These are phyloP conservation scores for Colletotrichum zoysiae DNA, from an alignment of 2,329 filamentous ascomycete genomes.

Conservation along the genomic window DNA sequence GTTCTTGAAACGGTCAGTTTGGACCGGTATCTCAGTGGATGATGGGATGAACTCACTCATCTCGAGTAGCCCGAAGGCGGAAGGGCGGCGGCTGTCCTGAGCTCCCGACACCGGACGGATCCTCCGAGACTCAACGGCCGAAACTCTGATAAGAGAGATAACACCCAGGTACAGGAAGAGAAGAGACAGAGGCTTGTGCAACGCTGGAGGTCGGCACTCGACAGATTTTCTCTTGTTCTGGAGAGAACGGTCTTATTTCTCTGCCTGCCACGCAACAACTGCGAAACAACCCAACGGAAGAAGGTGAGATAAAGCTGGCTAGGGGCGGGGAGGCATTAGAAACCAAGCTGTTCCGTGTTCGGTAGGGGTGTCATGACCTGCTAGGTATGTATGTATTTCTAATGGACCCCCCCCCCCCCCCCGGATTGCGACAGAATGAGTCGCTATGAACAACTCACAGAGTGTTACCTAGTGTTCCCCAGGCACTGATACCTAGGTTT, in stretches of 20 bases:
- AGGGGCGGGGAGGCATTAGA: slow-evolving; percentile 6
- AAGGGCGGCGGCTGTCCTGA: slow-evolving; percentile 13
- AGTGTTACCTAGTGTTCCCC: not conserved
- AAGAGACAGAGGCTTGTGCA: not conserved
- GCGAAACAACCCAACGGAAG: not conserved
- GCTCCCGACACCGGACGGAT: slow-evolving; percentile 31
- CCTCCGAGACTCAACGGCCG: slow-evolving; percentile 31
- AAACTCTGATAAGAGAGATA: slow-evolving; percentile 30
- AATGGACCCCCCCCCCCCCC: slow-evolving; percentile 25
- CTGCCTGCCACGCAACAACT: not conserved
- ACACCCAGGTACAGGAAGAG: not conserved
- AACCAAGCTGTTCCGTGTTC: slow-evolving; percentile 29
- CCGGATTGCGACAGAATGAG: slow-evolving; percentile 32
- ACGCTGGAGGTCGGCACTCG: slow-evolving; percentile 2
- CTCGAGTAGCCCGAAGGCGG: slow-evolving; percentile 5
- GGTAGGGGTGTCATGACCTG: slow-evolving; percentile 38
- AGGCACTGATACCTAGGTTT: slow-evolving; percentile 34
- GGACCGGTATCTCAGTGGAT: slow-evolving; percentile 7
- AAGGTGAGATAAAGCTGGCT: slow-evolving; percentile 6
- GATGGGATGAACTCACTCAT: slow-evolving; percentile 41
- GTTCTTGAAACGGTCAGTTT: slow-evolving; percentile 13
- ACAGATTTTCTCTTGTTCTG: slow-evolving; percentile 5
- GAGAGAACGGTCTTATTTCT: not conserved
- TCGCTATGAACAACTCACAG: slow-evolving; percentile 32
- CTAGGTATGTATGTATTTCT: slow-evolving; percentile 35